Conservation (phyloP, 169 alveolate species). For the Hepatocystis sp. region DNA sequence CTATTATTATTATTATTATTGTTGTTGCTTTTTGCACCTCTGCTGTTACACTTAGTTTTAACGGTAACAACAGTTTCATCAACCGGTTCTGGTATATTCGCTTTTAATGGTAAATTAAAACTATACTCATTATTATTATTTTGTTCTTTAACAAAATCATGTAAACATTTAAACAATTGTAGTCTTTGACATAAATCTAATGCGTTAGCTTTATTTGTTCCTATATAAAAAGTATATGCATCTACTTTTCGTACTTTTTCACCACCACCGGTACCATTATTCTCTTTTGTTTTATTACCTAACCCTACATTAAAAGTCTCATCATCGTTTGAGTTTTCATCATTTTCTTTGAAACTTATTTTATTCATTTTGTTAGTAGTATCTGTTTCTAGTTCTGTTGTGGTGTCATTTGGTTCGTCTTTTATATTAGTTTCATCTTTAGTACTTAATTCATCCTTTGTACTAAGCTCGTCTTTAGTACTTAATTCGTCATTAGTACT, state of each 20-base stretch:
- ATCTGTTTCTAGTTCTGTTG: background rate
- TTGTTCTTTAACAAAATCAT: constrained; percentile 77
- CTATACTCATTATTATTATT: constrained; percentile 82
- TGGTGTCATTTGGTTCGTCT: no score
- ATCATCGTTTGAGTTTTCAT: constrained; percentile 29
- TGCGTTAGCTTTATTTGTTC: constrained; percentile 82
- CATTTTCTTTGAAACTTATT: constrained; percentile 12
- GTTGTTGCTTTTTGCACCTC: no score
- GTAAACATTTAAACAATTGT: constrained; percentile 75
- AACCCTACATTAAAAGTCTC: no score
- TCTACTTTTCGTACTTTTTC: constrained; percentile 60
- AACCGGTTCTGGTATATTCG: background rate
- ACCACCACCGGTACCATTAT: constrained; percentile 16
- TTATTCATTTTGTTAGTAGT: background rate
- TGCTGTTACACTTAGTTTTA: no score
- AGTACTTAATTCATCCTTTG: no score
- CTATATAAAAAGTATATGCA: constrained; percentile 77
- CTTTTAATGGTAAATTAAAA: constrained; percentile 81
- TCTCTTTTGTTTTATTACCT: constrained; percentile 33
- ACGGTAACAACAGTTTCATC: no score
- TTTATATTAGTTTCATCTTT: no score
- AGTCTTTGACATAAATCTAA: constrained; percentile 78
- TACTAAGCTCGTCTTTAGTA: no score
- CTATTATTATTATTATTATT: no score
- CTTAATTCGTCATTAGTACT: no score